Conservation (phyloP, 352 stramenopile genomes). For the Saprolegnia parasitica region DNA sequence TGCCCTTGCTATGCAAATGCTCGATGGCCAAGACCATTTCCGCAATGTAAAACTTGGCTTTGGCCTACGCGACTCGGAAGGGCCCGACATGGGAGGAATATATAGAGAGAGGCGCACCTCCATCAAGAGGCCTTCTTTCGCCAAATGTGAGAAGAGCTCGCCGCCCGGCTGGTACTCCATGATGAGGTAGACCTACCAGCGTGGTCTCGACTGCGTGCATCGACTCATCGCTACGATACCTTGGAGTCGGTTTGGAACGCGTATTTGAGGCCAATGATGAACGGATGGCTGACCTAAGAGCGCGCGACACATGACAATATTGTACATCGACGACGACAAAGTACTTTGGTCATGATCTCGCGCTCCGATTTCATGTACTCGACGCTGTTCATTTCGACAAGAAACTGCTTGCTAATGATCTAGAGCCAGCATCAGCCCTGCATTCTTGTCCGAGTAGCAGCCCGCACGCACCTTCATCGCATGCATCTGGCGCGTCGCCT, state of each 20-base stretch:
- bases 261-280: conserved; percentile 72
- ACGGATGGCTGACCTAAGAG: conserved; percentile 64
- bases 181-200: conserved; percentile 53
- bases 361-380: conserved; percentile 76
- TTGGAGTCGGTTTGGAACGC: conserved; percentile 84
- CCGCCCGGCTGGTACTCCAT: conserved; percentile 71
- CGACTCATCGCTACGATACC: conserved; percentile 30
- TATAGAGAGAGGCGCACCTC: conserved; percentile 30
- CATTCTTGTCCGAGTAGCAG: not conserved
- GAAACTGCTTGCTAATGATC: conserved; percentile 67
- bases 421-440: not conserved
- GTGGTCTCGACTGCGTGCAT: not conserved
- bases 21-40: conserved; percentile 83
- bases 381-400: conserved; percentile 74
- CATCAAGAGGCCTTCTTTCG: conserved; percentile 24
- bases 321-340: not conserved
- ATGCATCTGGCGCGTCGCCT: conserved; percentile 50
- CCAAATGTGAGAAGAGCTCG: conserved; percentile 57
- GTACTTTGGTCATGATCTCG: conserved; percentile 81
- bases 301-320: not conserved
- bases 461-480: conserved; percentile 72
- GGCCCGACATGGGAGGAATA: conserved; percentile 48
- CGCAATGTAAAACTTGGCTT: conserved; percentile 68
- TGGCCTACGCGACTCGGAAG: conserved; percentile 58
- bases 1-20: conserved; percentile 70